These are phyloP conservation scores for Hysterium pulicare DNA, from an alignment of 2,329 filamentous ascomycete species.

Conservation along the genomic window DNA sequence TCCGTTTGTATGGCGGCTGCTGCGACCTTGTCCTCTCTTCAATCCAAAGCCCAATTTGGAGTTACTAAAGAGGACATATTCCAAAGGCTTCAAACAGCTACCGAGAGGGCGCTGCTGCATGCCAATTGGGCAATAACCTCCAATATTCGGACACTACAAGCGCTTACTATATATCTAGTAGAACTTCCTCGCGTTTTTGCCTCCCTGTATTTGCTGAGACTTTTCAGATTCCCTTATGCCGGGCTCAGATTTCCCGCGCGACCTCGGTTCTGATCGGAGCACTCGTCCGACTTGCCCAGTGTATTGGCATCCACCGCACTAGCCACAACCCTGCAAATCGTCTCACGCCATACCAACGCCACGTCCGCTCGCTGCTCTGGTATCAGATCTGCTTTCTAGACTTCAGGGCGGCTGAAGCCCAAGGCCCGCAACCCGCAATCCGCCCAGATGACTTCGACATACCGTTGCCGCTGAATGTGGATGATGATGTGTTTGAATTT, in stretches of 20 bases:
- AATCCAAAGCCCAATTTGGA: conserved; percentile 38
- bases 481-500: conserved; percentile 38
- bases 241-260: conserved; percentile 36
- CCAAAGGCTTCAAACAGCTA: conserved; percentile 34
- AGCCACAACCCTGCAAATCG: conserved; percentile 32
- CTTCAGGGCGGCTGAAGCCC: conserved; percentile 37
- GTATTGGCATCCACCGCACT: conserved; percentile 37
- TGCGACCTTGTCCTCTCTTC: conserved; percentile 34
- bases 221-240: conserved; percentile 32
- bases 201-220: conserved; percentile 8
- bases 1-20: conserved; percentile 38
- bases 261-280: conserved; percentile 38
- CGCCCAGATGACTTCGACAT: conserved; percentile 37
- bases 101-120: conserved; percentile 32
- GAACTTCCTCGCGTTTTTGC: background rate
- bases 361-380: conserved; percentile 36
- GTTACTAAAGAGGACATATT: conserved; percentile 37
- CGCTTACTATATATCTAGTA: conserved; percentile 37
- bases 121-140: conserved; percentile 39
- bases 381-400: conserved; percentile 39
- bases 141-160: conserved; percentile 36
- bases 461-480: conserved; percentile 33
- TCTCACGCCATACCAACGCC: conserved; percentile 33
- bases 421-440: conserved; percentile 36
- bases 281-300: conserved; percentile 35